These are phyloP conservation scores for Stentor coeruleus DNA, from an alignment of 73 alveolate species.

Conservation along the genomic window DNA sequence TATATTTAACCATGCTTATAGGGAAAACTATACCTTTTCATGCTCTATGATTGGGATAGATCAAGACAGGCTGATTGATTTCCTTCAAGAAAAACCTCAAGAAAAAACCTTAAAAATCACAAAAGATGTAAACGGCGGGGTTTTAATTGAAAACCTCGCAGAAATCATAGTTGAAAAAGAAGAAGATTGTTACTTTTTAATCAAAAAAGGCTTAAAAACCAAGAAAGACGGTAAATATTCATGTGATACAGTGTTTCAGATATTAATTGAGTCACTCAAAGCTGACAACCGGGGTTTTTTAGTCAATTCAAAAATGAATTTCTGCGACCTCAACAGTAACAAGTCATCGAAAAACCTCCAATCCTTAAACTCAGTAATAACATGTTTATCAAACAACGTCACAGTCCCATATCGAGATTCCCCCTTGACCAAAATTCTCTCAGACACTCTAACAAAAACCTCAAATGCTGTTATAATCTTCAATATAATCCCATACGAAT, in stretches of 20 bases:
- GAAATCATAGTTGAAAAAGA: background rate
- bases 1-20: background rate
- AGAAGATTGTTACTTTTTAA: background rate
- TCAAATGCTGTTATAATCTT: background rate
- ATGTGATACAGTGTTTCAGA: background rate
- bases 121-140: background rate
- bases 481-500: background rate
- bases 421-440: background rate
- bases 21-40: background rate
- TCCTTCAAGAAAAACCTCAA: background rate
- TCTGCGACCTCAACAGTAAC: background rate
- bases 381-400: background rate
- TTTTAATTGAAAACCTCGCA: background rate
- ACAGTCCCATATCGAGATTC: constrained; percentile 4
- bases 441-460: background rate
- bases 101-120: background rate
- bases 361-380: background rate
- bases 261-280: background rate
- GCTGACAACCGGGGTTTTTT: background rate
- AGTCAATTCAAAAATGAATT: background rate
- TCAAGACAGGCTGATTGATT: background rate
- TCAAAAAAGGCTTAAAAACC: background rate
- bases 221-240: background rate
- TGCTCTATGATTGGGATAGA: background rate
- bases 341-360: background rate